A percentile compares a stretch with the other conserved stretches of the same genome.
Evolutionary conservation across 352 stramenopile genomes (phyloP).

Genomic region (Phytopythium litorale): DNA sequence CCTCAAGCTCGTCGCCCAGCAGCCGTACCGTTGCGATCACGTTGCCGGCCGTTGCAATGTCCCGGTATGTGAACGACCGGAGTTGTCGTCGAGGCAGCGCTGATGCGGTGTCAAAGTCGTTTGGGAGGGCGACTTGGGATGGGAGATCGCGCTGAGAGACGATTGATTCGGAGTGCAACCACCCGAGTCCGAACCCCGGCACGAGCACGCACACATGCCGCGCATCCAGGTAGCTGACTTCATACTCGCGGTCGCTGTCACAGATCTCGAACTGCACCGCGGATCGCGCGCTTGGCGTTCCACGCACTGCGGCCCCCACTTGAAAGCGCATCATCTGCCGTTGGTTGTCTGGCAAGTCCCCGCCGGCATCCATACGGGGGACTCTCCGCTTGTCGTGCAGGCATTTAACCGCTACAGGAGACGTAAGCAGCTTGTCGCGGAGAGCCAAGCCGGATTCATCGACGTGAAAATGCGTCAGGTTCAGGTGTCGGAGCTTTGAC

Average conservation of each 20-base stretch:
- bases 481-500: slow-evolving; percentile 19
- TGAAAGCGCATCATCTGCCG: slow-evolving; percentile 19
- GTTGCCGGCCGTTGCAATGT: slow-evolving; percentile 10
- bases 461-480: slow-evolving; percentile 24
- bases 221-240: slow-evolving; percentile 20
- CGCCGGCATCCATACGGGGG: background rate
- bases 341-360: slow-evolving; percentile 9
- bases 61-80: slow-evolving; percentile 18
- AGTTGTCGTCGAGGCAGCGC: slow-evolving; percentile 7
- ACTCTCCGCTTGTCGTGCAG: slow-evolving; percentile 9
- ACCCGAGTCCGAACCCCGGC: slow-evolving; percentile 30
- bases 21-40: slow-evolving; percentile 13
- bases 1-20: slow-evolving; percentile 13
- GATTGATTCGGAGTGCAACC: slow-evolving; percentile 11
- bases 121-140: background rate
- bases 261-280: slow-evolving; percentile 8
- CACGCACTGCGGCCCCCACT: slow-evolving; percentile 17
- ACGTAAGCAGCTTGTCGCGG: slow-evolving; percentile 12
- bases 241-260: slow-evolving; percentile 21
- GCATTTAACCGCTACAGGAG: slow-evolving; percentile 16
- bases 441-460: slow-evolving; percentile 1
- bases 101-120: background rate
- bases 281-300: slow-evolving; percentile 4
- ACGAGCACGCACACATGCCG: slow-evolving; percentile 30
- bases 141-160: background rate